phyloP scores from a whole-genome alignment of 202 grass and related monocot species.

The Digitaria exilis region DNA sequence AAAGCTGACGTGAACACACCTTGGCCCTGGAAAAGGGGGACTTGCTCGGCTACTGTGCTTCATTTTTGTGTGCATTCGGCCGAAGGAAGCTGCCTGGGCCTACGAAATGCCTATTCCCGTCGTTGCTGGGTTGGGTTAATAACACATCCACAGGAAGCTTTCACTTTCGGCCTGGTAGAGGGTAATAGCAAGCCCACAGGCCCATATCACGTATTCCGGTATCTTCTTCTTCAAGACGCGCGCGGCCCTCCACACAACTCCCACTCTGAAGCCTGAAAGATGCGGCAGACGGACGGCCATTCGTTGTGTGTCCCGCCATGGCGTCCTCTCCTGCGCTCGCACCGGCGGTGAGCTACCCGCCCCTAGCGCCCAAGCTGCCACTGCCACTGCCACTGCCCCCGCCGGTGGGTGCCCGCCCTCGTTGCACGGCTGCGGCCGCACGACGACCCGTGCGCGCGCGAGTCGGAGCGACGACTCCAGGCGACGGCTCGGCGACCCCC shows the following conservation, averaged over 20 bases:
- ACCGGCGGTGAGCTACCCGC: neutral
- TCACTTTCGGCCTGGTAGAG: too few relatives aligned
- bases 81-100: too few relatives aligned
- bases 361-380: neutral
- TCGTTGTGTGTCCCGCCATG: neutral
- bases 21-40: too few relatives aligned
- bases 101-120: too few relatives aligned
- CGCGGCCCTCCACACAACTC: neutral
- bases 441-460: neutral
- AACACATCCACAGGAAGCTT: too few relatives aligned
- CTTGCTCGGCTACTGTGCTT: too few relatives aligned
- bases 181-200: neutral
- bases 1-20: too few relatives aligned
- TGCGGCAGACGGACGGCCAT: neutral
- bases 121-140: too few relatives aligned
- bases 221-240: neutral
- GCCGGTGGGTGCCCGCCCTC: neutral
- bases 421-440: neutral
- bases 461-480: neutral
- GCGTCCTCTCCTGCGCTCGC: neutral
- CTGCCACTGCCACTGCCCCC: too few relatives aligned
- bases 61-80: too few relatives aligned
- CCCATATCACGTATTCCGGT: neutral
- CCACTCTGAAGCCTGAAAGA: too few relatives aligned
- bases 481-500: neutral